Evolutionary conservation across 768 basidiomycete genomes (phyloP).

Genomic region (Pholiota molesta): DNA sequence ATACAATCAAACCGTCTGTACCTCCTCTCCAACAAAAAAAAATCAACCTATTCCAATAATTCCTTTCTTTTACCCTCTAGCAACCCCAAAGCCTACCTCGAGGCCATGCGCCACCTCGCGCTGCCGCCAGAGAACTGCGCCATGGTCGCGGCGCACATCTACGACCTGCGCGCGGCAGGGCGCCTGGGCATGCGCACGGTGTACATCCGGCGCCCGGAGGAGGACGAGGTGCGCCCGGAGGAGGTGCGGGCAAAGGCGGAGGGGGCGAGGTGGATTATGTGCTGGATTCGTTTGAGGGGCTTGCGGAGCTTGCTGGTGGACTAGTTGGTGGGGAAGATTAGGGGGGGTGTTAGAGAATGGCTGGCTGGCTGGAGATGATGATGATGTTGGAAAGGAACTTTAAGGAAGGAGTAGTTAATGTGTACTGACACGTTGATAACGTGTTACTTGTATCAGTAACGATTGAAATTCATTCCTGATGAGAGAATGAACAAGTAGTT

Average conservation of each 20-base stretch:
- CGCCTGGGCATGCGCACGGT: slow-evolving; percentile 57
- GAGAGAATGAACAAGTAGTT: too few species aligned
- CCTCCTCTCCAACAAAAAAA: not conserved
- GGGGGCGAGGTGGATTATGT: slow-evolving; percentile 62
- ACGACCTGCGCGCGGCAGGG: slow-evolving; percentile 58
- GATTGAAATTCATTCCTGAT: too few species aligned
- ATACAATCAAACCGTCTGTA: slow-evolving; percentile 63
- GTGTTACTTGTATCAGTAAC: too few species aligned
- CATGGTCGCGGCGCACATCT: slow-evolving; percentile 68
- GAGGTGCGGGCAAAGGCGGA: slow-evolving; percentile 47
- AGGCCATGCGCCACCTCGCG: slow-evolving; percentile 51
- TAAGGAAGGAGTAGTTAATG: too few species aligned
- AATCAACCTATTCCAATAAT: not conserved
- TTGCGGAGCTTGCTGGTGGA: slow-evolving; percentile 36
- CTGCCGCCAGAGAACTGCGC: slow-evolving; percentile 52
- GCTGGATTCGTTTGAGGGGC: slow-evolving; percentile 51
- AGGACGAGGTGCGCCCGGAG: slow-evolving; percentile 34
- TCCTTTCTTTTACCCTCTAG: slow-evolving; percentile 31
- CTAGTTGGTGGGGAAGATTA: not conserved
- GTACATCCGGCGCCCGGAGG: slow-evolving; percentile 55
- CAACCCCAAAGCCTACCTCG: slow-evolving; percentile 53
- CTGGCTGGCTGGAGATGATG: too few species aligned
- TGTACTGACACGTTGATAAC: too few species aligned
- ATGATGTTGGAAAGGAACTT: too few species aligned
- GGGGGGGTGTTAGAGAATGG: too few species aligned